Conservation (phyloP, 495 filamentous ascomycete genomes). For the Aspergillus egyptiacus region DNA sequence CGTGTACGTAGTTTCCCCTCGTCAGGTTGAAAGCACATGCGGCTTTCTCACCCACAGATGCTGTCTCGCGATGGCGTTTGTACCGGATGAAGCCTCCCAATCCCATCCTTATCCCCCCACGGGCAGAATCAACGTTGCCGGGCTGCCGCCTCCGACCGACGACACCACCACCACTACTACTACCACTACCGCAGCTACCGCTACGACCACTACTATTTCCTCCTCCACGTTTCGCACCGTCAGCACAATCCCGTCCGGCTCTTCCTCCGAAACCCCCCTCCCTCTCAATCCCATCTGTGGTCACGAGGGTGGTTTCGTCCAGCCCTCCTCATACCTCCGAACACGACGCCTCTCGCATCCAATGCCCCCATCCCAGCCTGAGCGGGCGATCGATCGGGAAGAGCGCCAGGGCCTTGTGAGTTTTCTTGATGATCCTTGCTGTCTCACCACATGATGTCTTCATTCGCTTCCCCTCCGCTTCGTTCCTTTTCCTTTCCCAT, state of each 20-base stretch:
- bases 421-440: conserved; percentile 17
- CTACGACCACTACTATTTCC: background rate
- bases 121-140: conserved; percentile 22
- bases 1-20: background rate
- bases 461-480: conserved; percentile 3
- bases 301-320: conserved; percentile 58
- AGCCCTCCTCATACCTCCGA: conserved; percentile 81
- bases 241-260: conserved; percentile 4
- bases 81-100: background rate
- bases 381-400: conserved; percentile 78
- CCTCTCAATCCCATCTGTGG: conserved; percentile 16
- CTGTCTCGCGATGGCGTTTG: conserved; percentile 1
- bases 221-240: conserved; percentile 6
- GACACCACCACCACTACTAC: conserved; percentile 8
- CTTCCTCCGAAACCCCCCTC: conserved; percentile 7
- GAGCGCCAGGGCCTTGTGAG: conserved; percentile 90
- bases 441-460: conserved; percentile 6
- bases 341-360: conserved; percentile 50
- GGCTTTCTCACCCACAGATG: background rate
- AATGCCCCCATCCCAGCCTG: conserved; percentile 51
- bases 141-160: conserved; percentile 20
- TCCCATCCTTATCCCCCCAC: conserved; percentile 16
- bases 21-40: background rate
- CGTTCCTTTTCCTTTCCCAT: background rate
- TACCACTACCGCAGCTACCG: conserved; percentile 2